Conservation (phyloP, 768 basidiomycete genomes). For the Butyriboletus loyo region DNA sequence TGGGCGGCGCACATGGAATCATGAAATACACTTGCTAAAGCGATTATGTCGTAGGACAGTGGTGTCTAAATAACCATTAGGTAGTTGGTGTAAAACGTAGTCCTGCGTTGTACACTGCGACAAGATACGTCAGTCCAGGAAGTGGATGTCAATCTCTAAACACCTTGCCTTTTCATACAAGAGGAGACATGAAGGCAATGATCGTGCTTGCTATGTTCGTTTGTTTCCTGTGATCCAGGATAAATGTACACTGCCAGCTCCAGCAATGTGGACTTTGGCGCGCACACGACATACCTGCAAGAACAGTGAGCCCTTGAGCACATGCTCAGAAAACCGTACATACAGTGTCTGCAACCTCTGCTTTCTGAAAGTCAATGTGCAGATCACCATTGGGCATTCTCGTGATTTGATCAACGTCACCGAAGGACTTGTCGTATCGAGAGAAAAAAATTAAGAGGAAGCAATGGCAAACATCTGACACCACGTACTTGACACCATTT, state of each 20-base stretch:
- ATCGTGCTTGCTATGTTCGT: slow-evolving; percentile 25
- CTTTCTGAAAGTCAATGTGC: slow-evolving; percentile 69
- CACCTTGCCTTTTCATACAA: slow-evolving; percentile 26
- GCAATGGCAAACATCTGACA: background rate
- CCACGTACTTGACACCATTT: slow-evolving; percentile 71
- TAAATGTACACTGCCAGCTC: slow-evolving; percentile 74
- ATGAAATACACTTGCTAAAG: slow-evolving; percentile 27
- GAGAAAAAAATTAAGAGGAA: slow-evolving; percentile 6
- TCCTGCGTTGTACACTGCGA: slow-evolving; percentile 28
- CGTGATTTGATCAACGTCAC: slow-evolving; percentile 69
- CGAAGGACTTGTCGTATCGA: slow-evolving; percentile 54
- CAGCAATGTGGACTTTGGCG: slow-evolving; percentile 68
- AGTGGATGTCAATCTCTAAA: background rate
- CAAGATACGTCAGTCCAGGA: slow-evolving; percentile 1
- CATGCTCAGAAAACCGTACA: slow-evolving; percentile 20
- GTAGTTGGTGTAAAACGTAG: slow-evolving; percentile 25
- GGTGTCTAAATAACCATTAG: slow-evolving; percentile 23
- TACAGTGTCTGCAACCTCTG: slow-evolving; percentile 81
- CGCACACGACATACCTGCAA: slow-evolving; percentile 72
- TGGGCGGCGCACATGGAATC: slow-evolving; percentile 20
- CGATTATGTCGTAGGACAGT: slow-evolving; percentile 30
- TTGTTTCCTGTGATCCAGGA: slow-evolving; percentile 67
- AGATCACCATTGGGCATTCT: slow-evolving; percentile 76
- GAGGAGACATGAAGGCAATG: background rate
- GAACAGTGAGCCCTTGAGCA: slow-evolving; percentile 5